Evolutionary conservation across 768 basidiomycete genomes (phyloP), one percentile per base, ranked within the genome.

Genomic region (Lentinula aciculospora): DNA sequence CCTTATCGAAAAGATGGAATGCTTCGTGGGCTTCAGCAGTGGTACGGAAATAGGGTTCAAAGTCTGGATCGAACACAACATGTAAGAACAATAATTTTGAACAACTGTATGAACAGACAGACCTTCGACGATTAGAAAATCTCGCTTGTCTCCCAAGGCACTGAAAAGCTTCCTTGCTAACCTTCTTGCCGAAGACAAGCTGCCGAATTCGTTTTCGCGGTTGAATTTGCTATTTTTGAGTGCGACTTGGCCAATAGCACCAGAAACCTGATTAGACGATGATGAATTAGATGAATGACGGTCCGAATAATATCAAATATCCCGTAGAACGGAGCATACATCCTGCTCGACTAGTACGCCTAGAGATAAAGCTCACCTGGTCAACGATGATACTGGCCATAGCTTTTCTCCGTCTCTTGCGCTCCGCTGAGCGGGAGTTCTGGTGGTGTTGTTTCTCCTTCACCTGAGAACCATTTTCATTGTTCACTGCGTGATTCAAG

Each of bases 1-100:
- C 89, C 66, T 85, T 87, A 66, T 92, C 89, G 60, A 91, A 91
- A 5, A 89, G 61, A 12, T 74, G 71, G 61, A 91, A 92, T 9
- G 86, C 86, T 27, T 79, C 81, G 57, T 86, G 81, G 83, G 89
- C 89, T 64, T 92, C 89, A n/a, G 80, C 72, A 29, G 81, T 81
- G 0, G 82, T 78, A 39, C 76, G 79, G 69, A 92, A 92, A 66
- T 90, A 92, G 0, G 89, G 89, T 64, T 82, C 75, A 65, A 92
- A 92, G 65, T 92, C 89, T 89, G 7, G 28, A 50, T 29, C 17
- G 21, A 50, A 50, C n/a, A 37, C 25, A 47, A 32, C 42, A 15
- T 19, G 15, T 31, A 21, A 32, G 39, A 25, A 45, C 36, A 17
- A 10, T 28, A 1, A 28, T n/a, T 31, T 12, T 5, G 13, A 37